phyloP scores from a whole-genome alignment of 306 rosid genomes.

The Prunus campanulata region DNA sequence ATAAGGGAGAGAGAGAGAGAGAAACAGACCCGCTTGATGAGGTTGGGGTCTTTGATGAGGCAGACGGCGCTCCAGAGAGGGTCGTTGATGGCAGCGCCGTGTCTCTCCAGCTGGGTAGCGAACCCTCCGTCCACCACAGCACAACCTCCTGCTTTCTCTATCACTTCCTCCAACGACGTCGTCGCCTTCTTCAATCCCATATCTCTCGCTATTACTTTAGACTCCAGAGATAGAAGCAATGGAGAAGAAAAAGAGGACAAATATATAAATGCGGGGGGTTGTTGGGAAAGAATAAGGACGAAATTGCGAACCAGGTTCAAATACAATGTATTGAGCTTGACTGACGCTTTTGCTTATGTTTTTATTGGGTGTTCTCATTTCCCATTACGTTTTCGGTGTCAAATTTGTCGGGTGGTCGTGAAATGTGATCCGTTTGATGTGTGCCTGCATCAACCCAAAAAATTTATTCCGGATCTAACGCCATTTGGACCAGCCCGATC shows the following conservation, averaged over 20 bases:
- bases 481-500: no score
- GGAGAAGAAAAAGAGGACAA: not conserved
- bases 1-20: not conserved
- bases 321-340: no score
- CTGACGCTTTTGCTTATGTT: no score
- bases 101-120: conserved; percentile 81
- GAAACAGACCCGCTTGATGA: conserved; percentile 52
- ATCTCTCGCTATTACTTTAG: not conserved
- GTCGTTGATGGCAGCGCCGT: conserved; percentile 71
- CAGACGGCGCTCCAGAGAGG: conserved; percentile 87
- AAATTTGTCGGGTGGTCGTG: not conserved
- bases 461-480: no score
- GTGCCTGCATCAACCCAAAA: not conserved
- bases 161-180: conserved; percentile 57
- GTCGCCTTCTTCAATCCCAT: conserved; percentile 31
- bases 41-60: conserved; percentile 63
- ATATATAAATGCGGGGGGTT: not conserved
- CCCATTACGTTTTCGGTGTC: not conserved
- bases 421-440: no score
- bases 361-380: not conserved
- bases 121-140: conserved; percentile 79
- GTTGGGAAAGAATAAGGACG: not conserved
- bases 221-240: not conserved
- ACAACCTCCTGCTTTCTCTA: conserved; percentile 66
- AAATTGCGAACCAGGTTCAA: not conserved